Conservation (phyloP, 208 protist genomes). For the Acanthamoeba lenticulata region DNA sequence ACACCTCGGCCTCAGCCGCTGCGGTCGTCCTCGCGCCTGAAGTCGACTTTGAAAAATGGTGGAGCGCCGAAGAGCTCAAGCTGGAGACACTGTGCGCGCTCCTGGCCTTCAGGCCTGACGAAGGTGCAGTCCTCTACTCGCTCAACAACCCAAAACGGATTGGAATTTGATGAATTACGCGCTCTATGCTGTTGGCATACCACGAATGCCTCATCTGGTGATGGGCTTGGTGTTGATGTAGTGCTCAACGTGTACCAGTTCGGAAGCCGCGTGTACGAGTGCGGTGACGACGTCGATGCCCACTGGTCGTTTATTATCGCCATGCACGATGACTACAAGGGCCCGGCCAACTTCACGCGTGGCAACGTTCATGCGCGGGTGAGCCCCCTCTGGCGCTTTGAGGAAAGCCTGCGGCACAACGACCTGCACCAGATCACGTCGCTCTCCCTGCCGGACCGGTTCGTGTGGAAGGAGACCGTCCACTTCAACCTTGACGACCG, state of each 20-base stretch:
- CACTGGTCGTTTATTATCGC: conserved; percentile 36
- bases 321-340: background rate
- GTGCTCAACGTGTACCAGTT: conserved; percentile 46
- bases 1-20: background rate
- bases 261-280: conserved; percentile 20
- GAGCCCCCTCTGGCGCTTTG: background rate
- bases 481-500: background rate
- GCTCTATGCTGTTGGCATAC: no score
- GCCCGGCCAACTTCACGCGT: conserved; percentile 35
- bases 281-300: background rate
- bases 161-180: no score
- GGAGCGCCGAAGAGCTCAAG: conserved; percentile 23
- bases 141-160: no score
- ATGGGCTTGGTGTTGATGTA: background rate
- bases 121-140: background rate
- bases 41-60: conserved; percentile 10
- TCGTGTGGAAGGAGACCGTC: conserved; percentile 1
- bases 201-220: background rate
- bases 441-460: background rate
- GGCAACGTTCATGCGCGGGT: background rate
- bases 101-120: background rate
- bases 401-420: conserved; percentile 26
- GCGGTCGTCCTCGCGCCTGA: background rate
- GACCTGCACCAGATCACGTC: conserved; percentile 2
- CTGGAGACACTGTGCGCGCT: background rate